Percentiles rank a stretch among this genome's conserved stretches.
These are phyloP conservation scores for Naganishia cerealis DNA, from an alignment of 1,284 basidiomycete species.

Conservation along the genomic window DNA sequence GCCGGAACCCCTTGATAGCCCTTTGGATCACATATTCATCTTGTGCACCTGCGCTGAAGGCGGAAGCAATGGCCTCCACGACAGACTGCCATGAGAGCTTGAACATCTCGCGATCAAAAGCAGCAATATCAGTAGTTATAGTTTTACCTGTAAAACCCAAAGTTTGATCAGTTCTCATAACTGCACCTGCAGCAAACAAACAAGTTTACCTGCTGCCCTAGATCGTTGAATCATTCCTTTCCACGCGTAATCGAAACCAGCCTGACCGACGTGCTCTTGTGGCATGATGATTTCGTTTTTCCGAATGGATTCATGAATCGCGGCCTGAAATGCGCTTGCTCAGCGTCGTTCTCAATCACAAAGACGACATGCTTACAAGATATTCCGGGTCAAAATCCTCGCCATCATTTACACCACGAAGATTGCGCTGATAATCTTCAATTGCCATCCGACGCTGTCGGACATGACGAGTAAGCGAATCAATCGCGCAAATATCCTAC, in stretches of 20 bases:
- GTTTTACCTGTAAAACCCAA: constrained; percentile 62
- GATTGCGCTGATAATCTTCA: constrained; percentile 88
- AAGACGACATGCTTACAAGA: constrained; percentile 60
- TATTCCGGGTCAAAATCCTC: constrained; percentile 81
- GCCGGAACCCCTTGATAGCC: constrained; percentile 89
- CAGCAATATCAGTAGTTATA: constrained; percentile 72
- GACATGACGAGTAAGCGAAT: constrained; percentile 32
- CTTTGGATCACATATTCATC: constrained; percentile 96
- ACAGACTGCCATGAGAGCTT: constrained; percentile 84
- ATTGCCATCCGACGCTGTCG: constrained; percentile 88
- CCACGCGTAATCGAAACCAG: constrained; percentile 99
- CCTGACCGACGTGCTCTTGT: constrained; percentile 93
- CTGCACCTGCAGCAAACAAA: neutral
- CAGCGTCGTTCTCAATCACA: neutral
- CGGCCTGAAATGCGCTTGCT: constrained; percentile 59
- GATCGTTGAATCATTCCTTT: constrained; percentile 86
- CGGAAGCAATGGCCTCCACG: constrained; percentile 84
- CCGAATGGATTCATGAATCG: constrained; percentile 90
- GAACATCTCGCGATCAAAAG: constrained; percentile 93
- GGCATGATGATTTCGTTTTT: constrained; percentile 96
- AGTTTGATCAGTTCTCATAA: constrained; percentile 6
- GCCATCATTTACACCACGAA: constrained; percentile 88
- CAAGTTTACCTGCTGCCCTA: constrained; percentile 67
- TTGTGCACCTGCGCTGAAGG: constrained; percentile 84
- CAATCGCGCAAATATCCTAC: neutral